Evolutionary conservation across 306 rosid genomes (phyloP), one percentile per base, ranked within the genome.

Genomic region (Prunus campanulata): DNA sequence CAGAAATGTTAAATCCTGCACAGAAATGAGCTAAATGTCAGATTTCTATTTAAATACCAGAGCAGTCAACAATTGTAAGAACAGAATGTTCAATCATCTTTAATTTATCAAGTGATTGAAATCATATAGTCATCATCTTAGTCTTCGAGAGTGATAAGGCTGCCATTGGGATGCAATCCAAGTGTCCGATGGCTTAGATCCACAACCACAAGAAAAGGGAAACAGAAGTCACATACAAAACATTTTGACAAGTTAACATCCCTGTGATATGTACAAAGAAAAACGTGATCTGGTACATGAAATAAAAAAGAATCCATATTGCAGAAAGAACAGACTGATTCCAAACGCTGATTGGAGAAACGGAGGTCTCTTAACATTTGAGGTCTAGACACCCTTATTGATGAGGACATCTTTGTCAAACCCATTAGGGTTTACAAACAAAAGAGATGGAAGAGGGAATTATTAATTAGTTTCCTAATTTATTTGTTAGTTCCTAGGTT

Each of bases 1-100:
- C 74, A 95, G 93, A 84, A 95, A 90, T 32, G 72, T 49, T 78
- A 95, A 85, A 87, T 92, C 96, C 98, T 95, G 92, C 93, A 87
- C 55, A 79, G 29, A 72, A 80, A 79, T 75, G 56, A 52, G 75
- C 15, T n/a, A 66, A 63, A 25, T 77, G 74, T 88, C 78, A 89
- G 63, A 72, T 81, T 62, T 60, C 69, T 71, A 68, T 60, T 76
- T 60, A 72, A 84, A 39, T 19, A 70, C n/a, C 70, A 77, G 74
- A 79, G 86, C 35, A 57, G 59, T 39, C 3, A 12, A 15, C 32
- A 64, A 66, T 25, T 66, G 27, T 70, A 74, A 70, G 66, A 64
- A 74, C 51, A 55, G 59, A 69, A 63, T 60, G 42, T 16, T 48
- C 48, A 39, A 29, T 64, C 20, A 30, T 18, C 35, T 61, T 7